Evolutionary conservation across 805 yeast species (phyloP).

Genomic region (Wickerhamiella kazuoi): DNA sequence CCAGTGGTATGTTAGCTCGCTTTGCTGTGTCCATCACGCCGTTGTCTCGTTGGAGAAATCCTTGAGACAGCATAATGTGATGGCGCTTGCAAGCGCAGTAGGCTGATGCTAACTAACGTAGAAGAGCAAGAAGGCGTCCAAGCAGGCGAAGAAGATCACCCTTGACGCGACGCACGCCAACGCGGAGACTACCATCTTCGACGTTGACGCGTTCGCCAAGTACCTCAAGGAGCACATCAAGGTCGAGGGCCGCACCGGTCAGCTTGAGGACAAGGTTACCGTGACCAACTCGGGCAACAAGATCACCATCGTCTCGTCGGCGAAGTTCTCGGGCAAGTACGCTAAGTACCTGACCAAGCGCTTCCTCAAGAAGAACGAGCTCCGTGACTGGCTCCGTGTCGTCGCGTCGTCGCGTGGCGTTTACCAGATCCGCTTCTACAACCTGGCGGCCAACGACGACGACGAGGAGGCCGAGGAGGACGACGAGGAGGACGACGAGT

Average conservation of each 20-base stretch:
- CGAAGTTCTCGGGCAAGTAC: slow-evolving; percentile 99
- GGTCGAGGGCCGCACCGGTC: slow-evolving; percentile 91
- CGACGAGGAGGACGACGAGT: slow-evolving; percentile 14
- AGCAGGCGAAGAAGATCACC: slow-evolving; percentile 64
- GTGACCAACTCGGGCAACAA: slow-evolving; percentile 75
- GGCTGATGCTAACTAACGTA: slow-evolving; percentile 38
- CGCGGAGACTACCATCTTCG: slow-evolving; percentile 95
- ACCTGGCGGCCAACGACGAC: slow-evolving; percentile 89
- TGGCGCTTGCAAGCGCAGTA: slow-evolving; percentile 37
- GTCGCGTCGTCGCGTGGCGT: slow-evolving; percentile 88
- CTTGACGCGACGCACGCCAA: slow-evolving; percentile 95
- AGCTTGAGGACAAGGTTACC: slow-evolving; percentile 89
- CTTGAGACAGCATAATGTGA: slow-evolving; percentile 5
- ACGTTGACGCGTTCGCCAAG: slow-evolving; percentile 94
- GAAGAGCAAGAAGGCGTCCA: slow-evolving; percentile 44
- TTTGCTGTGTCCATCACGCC: slow-evolving; percentile 22
- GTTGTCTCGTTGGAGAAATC: slow-evolving; percentile 2
- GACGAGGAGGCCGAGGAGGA: slow-evolving; percentile 75
- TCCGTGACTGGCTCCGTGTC: slow-evolving; percentile 99
- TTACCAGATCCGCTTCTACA: slow-evolving; percentile 97
- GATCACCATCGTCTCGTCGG: slow-evolving; percentile 75
- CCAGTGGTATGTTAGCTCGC: slow-evolving; percentile 65
- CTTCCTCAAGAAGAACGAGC: slow-evolving; percentile 99
- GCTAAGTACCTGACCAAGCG: slow-evolving; percentile 98
- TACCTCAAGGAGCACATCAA: slow-evolving; percentile 98